Evolutionary conservation across 805 yeast species (phyloP).

Genomic region (Debaryomyces castellii): DNA sequence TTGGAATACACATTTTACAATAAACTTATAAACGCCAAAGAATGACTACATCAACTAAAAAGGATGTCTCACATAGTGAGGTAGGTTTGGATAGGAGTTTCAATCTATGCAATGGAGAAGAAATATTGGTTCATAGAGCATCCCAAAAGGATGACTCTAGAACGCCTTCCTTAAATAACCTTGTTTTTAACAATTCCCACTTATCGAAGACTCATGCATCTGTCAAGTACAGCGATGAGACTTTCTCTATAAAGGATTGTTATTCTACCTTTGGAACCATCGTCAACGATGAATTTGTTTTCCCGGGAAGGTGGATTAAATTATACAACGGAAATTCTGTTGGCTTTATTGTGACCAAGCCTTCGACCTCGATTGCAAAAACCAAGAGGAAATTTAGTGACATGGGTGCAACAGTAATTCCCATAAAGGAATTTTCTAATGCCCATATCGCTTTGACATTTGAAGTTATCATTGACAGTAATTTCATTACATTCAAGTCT

Average conservation of each 20-base stretch:
- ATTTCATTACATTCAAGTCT: slow-evolving; percentile 14
- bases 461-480: slow-evolving; percentile 11
- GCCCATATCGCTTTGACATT: slow-evolving; percentile 22
- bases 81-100: not conserved
- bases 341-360: slow-evolving; percentile 35
- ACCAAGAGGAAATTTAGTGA: slow-evolving; percentile 9
- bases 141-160: slow-evolving; percentile 28
- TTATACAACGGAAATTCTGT: slow-evolving; percentile 26
- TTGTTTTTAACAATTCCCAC: slow-evolving; percentile 33
- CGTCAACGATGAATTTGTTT: slow-evolving; percentile 23
- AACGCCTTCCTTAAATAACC: slow-evolving; percentile 24
- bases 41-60: not conserved
- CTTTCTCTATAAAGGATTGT: slow-evolving; percentile 26
- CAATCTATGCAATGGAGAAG: slow-evolving; percentile 11
- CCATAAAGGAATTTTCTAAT: slow-evolving; percentile 18
- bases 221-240: slow-evolving; percentile 15
- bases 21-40: not conserved
- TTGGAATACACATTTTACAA: not conserved
- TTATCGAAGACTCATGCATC: slow-evolving; percentile 39
- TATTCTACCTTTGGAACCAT: slow-evolving; percentile 41
- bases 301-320: slow-evolving; percentile 15
- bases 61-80: not conserved
- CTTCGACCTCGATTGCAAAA: slow-evolving; percentile 20
- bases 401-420: slow-evolving; percentile 11
- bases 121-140: slow-evolving; percentile 25